phyloP scores from a whole-genome alignment of 768 basidiomycete species.

The Russula lepida region DNA sequence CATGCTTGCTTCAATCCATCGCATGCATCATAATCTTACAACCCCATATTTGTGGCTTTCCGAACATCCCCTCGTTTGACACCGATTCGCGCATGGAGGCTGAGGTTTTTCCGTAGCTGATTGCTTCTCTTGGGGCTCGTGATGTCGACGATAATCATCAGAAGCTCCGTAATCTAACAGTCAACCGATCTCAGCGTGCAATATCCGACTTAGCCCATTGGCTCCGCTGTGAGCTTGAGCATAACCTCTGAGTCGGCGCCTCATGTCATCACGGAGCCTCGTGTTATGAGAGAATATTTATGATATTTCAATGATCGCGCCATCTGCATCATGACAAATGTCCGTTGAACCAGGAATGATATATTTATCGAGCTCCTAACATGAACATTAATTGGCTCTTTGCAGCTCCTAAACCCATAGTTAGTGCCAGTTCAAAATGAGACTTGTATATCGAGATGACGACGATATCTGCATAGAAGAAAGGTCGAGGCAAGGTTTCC shows the following conservation, averaged over 20 bases:
- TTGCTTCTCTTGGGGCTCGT: background rate
- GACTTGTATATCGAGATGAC: background rate
- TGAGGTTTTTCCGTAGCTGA: background rate
- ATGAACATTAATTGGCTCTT: background rate
- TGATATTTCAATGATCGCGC: background rate
- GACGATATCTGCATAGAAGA: background rate
- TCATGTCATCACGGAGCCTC: background rate
- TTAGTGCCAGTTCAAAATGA: background rate
- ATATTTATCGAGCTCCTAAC: background rate
- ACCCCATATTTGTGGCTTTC: background rate
- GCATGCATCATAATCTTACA: too few species aligned
- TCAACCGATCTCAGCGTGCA: background rate
- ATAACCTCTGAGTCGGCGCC: too few species aligned
- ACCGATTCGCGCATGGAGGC: background rate
- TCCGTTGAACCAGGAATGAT: background rate
- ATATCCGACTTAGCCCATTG: background rate
- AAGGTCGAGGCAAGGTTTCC: background rate
- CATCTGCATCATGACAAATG: background rate
- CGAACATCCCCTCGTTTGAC: background rate
- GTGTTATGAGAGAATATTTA: background rate
- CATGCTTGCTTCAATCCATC: background rate
- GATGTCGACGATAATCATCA: background rate
- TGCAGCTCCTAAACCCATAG: background rate
- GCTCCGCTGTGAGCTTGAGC: background rate
- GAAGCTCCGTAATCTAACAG: background rate